Conservation (phyloP, 352 stramenopile genomes). For the Paralagenidium karlingii region DNA sequence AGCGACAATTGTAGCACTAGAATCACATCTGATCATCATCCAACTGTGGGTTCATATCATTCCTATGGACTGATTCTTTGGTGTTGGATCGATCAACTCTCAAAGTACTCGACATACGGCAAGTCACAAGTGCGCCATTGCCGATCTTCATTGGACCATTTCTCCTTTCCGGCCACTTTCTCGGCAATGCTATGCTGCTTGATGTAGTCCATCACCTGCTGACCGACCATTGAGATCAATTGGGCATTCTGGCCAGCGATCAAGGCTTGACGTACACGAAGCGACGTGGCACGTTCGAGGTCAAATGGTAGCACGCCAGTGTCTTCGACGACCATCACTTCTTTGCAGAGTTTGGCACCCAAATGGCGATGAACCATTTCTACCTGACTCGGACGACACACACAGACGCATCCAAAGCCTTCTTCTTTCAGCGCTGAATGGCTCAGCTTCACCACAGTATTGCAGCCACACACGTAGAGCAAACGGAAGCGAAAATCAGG, state of each 20-base stretch:
- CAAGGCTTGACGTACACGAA: conserved; percentile 43
- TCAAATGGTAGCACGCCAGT: conserved; percentile 51
- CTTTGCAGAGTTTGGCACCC: conserved; percentile 36
- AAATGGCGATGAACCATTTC: conserved; percentile 65
- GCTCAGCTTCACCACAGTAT: conserved; percentile 68
- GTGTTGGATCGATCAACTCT: no score
- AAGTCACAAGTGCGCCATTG: conserved; percentile 45
- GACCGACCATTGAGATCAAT: conserved; percentile 38
- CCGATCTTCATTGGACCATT: conserved; percentile 54
- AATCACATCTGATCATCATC: no score
- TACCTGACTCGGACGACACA: conserved; percentile 51
- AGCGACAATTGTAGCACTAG: no score
- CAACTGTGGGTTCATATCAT: no score
- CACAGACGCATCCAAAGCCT: conserved; percentile 52
- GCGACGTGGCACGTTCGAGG: conserved; percentile 50
- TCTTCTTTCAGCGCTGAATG: conserved; percentile 50
- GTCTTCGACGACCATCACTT: conserved; percentile 57
- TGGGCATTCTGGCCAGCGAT: conserved; percentile 12
- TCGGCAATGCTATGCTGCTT: conserved; percentile 31
- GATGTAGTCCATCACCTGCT: conserved; percentile 49
- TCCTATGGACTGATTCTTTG: neutral
- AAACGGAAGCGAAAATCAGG: conserved; percentile 43
- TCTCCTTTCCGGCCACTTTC: conserved; percentile 41
- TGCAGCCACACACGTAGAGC: conserved; percentile 68
- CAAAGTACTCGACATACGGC: conserved; percentile 60